Base-by-base conservation (phyloP, 495 filamentous ascomycete species). In the Evernia prunastri region DNA sequence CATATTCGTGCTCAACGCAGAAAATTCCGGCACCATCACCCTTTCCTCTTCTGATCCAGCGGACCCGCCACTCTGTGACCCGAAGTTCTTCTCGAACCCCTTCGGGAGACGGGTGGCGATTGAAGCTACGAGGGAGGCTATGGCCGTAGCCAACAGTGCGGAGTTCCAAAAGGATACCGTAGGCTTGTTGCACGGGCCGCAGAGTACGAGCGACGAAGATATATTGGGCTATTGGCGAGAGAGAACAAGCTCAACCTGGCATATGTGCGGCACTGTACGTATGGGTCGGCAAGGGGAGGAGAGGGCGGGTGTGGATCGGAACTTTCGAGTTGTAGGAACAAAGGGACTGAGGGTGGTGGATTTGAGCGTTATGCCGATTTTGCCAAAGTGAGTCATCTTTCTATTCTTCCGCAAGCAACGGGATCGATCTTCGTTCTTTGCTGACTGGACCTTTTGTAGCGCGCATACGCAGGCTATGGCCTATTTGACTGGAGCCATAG, bases 41-140 rank as follows among this genome's bases (percentile, higher is more conserved):
- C 27, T 57, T 12, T 36, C 18, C 31, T 57, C 54, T 6, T 3
- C 54, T 17, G 54, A 57, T n/a, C 54, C 54, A 5, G 36, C 27
- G 1, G 31, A 35, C 54, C 54, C 54, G 3, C 31, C 54, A 6
- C 40, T 49, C 13, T 45, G 42, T 10, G 58, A 60, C 58, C 58
- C 58, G 10, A 25, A 49, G 3, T 60, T 60, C n/a, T 45, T 60
- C 42, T n/a, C 58, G 18, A 29, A 33, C 39, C 58, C 58, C 0
- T 60, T 60, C 25, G 58, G 42, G 25, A 25, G 42, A 20, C 39
- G 40, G 15, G 4, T 47, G n/a, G 58, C 39, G 31, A 47, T 60
- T 25, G 40, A 60, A 23, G 39, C 40, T 11, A 42, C 29, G 4
- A 29, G 58, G 20, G 39, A 60, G 17, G 12, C 27, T 20, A 20